Percentiles rank a stretch among this genome's conserved stretches.
Conservation (phyloP, 192 early-diverging fungal species). For the Phycomyces blakesleeanus region DNA sequence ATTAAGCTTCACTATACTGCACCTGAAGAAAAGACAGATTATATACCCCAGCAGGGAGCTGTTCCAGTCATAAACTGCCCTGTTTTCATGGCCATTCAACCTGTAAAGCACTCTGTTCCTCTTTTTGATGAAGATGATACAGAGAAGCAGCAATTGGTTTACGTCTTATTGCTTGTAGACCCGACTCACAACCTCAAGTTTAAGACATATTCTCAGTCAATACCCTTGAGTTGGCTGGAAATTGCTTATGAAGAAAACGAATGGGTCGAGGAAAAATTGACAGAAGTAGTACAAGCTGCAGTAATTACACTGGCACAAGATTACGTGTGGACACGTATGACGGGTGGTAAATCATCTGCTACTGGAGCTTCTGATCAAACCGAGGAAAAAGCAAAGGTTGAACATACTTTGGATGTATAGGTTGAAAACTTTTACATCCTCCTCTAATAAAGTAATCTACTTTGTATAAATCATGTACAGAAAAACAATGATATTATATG, state of each 20-base stretch:
- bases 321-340: constrained; percentile 64
- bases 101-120: constrained; percentile 36
- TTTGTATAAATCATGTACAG: not conserved
- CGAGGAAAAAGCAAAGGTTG: not conserved
- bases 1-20: constrained; percentile 46
- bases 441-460: not conserved
- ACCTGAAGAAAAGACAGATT: constrained; percentile 19
- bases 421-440: not conserved
- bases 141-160: constrained; percentile 28
- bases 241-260: constrained; percentile 62
- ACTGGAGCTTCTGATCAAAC: not conserved
- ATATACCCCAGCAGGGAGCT: constrained; percentile 18
- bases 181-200: constrained; percentile 52
- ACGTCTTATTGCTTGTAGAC: constrained; percentile 46
- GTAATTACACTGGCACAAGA: constrained; percentile 56
- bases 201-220: constrained; percentile 48
- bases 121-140: constrained; percentile 29
- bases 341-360: constrained; percentile 25
- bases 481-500: not conserved
- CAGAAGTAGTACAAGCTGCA: constrained; percentile 41
- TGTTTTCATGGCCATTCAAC: constrained; percentile 60
- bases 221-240: constrained; percentile 52
- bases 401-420: not conserved
- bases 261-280: constrained; percentile 61
- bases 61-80: constrained; percentile 46